phyloP scores from a whole-genome alignment of 306 rosid species.

The Bauhinia variegata region DNA sequence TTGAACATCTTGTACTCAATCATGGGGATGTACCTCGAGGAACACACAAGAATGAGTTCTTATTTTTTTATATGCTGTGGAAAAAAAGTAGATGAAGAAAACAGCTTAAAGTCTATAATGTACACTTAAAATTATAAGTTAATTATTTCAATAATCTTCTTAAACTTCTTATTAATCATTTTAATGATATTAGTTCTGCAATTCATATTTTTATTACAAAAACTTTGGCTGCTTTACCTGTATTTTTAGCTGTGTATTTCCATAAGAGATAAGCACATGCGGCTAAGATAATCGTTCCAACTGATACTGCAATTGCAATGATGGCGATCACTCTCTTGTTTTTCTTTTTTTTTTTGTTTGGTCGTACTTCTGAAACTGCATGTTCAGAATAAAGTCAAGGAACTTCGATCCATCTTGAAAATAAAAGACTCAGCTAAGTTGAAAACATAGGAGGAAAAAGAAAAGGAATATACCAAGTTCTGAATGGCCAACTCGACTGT shows the following conservation, averaged over 20 bases:
- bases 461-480: conserved; percentile 34
- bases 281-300: conserved; percentile 2
- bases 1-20: too few relatives aligned
- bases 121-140: too few relatives aligned
- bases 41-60: too few relatives aligned
- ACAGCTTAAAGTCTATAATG: too few relatives aligned
- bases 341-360: neutral
- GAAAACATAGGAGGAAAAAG: too few relatives aligned
- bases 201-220: too few relatives aligned
- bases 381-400: neutral
- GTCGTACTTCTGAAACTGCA: conserved; percentile 6
- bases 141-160: too few relatives aligned
- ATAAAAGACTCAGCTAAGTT: neutral
- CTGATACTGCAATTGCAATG: neutral
- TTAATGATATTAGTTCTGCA: too few relatives aligned
- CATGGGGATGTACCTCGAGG: too few relatives aligned
- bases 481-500: conserved; percentile 19
- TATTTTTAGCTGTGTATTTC: neutral
- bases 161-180: too few relatives aligned
- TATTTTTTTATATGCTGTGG: too few relatives aligned
- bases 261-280: neutral
- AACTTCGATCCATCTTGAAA: neutral
- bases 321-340: neutral
- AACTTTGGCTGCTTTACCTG: neutral
- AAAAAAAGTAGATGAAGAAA: too few relatives aligned